A percentile compares a stretch with the other conserved stretches of the same genome.
Conservation (phyloP, 768 basidiomycete species). For the Gelatoporia subvermispora region DNA sequence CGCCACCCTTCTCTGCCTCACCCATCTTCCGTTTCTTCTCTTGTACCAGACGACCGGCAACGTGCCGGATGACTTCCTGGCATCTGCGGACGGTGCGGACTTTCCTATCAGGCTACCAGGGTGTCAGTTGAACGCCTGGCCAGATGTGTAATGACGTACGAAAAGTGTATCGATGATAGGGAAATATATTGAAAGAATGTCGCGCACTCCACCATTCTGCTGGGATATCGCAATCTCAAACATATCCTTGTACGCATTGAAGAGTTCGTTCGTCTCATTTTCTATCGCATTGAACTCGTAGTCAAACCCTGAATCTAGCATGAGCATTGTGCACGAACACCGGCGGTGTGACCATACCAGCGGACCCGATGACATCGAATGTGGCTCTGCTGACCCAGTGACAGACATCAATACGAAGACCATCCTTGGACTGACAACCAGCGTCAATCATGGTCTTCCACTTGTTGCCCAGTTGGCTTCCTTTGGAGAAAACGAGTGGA, state of each 20-base stretch:
- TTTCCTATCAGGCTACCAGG: conserved; percentile 47
- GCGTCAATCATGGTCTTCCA: conserved; percentile 49
- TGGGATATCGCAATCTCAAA: conserved; percentile 69
- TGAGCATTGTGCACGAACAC: neutral
- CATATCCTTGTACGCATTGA: conserved; percentile 80
- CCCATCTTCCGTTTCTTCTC: conserved; percentile 72
- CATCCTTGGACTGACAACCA: conserved; percentile 2
- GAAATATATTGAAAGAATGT: conserved; percentile 49
- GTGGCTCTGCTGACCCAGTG: conserved; percentile 81
- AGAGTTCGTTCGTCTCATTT: conserved; percentile 73
- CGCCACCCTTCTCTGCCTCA: conserved; percentile 51
- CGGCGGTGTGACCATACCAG: conserved; percentile 42
- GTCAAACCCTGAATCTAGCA: conserved; percentile 59
- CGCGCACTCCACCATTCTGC: conserved; percentile 42
- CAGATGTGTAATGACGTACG: conserved; percentile 34
- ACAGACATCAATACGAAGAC: conserved; percentile 60
- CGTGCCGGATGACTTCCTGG: conserved; percentile 56
- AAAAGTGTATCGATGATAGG: conserved; percentile 52
- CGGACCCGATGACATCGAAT: conserved; percentile 89
- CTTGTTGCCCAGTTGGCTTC: conserved; percentile 51
- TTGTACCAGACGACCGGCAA: conserved; percentile 72
- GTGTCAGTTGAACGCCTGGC: neutral
- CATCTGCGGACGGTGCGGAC: conserved; percentile 49
- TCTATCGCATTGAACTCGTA: conserved; percentile 84
- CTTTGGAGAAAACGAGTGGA: conserved; percentile 69